Conservation (phyloP, 2,329 filamentous ascomycete genomes). For the Capronia epimyces region DNA sequence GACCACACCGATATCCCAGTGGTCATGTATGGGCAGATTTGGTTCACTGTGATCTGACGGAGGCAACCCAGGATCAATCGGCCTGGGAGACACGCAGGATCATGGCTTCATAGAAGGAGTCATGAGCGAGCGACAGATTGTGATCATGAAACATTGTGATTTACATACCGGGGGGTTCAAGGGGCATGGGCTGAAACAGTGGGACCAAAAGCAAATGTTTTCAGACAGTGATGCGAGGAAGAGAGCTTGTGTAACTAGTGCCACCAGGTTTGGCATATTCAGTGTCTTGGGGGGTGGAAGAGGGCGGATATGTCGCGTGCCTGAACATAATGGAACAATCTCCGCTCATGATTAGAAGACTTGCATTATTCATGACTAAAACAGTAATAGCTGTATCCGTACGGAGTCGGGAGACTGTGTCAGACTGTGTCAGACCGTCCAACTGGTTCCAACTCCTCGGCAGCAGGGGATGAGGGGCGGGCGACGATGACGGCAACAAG, state of each 20-base stretch:
- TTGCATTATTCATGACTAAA: background rate
- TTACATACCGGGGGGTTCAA: background rate
- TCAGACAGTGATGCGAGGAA: background rate
- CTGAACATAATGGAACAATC: conserved; percentile 14
- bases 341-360: conserved; percentile 7
- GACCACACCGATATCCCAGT: conserved; percentile 4
- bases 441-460: too few relatives aligned
- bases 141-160: conserved; percentile 5
- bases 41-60: conserved; percentile 6
- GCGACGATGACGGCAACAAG: too few relatives aligned
- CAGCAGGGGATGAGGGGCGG: too few relatives aligned
- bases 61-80: background rate
- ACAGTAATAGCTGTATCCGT: too few relatives aligned
- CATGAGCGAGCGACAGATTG: background rate
- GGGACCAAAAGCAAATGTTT: conserved; percentile 1
- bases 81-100: background rate
- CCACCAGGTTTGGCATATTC: background rate
- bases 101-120: conserved; percentile 8
- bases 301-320: conserved; percentile 1
- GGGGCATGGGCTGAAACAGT: background rate
- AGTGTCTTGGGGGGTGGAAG: background rate
- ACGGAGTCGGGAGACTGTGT: too few relatives aligned
- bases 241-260: conserved; percentile 6
- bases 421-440: too few relatives aligned
- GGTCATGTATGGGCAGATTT: conserved; percentile 8